Percentiles rank a stretch among this genome's conserved stretches.
phyloP scores from a whole-genome alignment of 768 basidiomycete genomes.

The Mycena capillaripes region DNA sequence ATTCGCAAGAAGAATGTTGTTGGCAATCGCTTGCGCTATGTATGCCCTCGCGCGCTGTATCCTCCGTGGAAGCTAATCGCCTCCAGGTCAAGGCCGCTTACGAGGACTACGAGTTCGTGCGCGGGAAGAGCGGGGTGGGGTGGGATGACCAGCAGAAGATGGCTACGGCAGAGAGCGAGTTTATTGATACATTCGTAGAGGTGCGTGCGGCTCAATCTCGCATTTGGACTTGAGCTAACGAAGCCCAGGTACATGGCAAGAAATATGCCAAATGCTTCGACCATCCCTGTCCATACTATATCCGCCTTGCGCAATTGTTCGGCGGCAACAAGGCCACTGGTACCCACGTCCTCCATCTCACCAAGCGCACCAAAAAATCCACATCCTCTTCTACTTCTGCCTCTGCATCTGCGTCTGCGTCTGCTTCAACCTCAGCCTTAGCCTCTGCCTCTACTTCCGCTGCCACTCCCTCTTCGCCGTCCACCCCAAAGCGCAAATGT shows the following conservation, averaged over 20 bases:
- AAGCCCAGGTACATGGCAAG: neutral
- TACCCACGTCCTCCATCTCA: neutral
- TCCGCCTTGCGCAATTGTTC: neutral
- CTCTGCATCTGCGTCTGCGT: no score
- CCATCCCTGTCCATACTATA: slow-evolving; percentile 5
- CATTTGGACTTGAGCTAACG: no score
- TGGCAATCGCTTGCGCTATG: neutral
- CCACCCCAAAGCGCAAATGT: no score
- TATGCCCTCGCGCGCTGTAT: neutral
- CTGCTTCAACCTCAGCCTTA: no score
- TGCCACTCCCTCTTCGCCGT: no score
- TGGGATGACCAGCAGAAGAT: neutral
- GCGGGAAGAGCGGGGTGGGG: neutral
- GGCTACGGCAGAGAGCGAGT: neutral
- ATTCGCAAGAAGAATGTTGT: neutral
- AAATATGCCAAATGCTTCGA: neutral
- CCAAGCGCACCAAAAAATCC: neutral
- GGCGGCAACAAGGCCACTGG: slow-evolving; percentile 18
- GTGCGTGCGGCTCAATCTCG: no score
- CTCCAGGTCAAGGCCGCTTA: neutral
- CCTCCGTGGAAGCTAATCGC: neutral
- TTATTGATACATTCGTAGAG: neutral
- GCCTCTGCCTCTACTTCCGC: no score
- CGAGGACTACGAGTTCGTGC: neutral
- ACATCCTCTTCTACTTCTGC: no score